These are phyloP conservation scores for Penicillium robsamsonii DNA, from an alignment of 495 filamentous ascomycete species.

Conservation along the genomic window DNA sequence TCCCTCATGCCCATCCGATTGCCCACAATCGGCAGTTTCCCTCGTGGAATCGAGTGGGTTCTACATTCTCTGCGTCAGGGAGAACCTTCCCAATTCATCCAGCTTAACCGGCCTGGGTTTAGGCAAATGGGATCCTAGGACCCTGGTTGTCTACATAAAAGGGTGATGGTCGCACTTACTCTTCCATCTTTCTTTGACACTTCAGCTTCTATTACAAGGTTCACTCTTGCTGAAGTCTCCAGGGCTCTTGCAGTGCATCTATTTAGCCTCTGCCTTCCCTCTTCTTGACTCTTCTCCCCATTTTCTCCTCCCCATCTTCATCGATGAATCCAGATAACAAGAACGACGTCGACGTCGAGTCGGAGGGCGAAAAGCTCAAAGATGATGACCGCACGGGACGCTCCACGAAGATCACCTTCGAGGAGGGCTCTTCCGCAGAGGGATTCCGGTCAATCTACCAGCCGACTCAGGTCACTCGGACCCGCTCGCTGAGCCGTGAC, in stretches of 20 bases:
- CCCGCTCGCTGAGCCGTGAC: conserved; percentile 27
- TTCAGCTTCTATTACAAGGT: not conserved
- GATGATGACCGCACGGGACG: conserved; percentile 23
- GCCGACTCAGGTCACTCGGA: conserved; percentile 16
- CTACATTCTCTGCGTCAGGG: not conserved
- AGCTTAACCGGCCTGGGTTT: conserved; percentile 2
- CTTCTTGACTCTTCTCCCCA: conserved; percentile 1
- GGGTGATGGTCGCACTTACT: not conserved
- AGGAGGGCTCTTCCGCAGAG: conserved; percentile 19
- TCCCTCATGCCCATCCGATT: not conserved
- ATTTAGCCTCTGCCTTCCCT: not conserved
- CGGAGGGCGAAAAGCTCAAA: conserved; percentile 11
- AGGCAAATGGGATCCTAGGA: not conserved
- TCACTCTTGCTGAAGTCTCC: too few species aligned
- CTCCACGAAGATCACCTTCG: conserved; percentile 23
- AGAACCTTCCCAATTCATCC: conserved; percentile 16
- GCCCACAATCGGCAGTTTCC: not conserved
- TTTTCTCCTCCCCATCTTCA: not conserved
- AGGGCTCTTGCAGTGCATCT: not conserved
- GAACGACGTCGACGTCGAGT: conserved; percentile 22
- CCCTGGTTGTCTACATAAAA: conserved; percentile 15
- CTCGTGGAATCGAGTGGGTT: conserved; percentile 6
- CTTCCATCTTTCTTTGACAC: not conserved
- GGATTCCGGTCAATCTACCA: conserved; percentile 26
- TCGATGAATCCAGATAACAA: conserved; percentile 9